A percentile compares a stretch with the other conserved stretches of the same genome.
Evolutionary conservation across 768 basidiomycete species (phyloP).

Genomic region (Trametes cubensis): DNA sequence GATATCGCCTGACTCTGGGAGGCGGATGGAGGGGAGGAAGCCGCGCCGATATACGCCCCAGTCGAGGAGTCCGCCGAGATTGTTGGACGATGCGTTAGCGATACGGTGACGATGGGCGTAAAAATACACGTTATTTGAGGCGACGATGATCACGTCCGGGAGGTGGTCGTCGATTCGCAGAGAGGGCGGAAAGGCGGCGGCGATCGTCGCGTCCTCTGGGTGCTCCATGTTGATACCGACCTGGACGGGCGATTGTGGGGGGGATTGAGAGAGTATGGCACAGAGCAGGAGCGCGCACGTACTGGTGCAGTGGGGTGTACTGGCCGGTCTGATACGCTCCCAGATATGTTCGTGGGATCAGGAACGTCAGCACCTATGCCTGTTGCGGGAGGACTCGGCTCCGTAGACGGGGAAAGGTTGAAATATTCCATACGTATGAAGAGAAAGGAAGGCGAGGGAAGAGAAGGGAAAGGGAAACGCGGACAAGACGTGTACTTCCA

Average conservation of each 20-base stretch:
- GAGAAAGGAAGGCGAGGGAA: neutral
- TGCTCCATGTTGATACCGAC: conserved; percentile 11
- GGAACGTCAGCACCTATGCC: neutral
- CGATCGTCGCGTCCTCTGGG: conserved; percentile 18
- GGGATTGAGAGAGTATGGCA: neutral
- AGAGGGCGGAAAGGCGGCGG: conserved; percentile 30
- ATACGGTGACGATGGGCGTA: conserved; percentile 34
- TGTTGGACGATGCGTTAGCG: conserved; percentile 31
- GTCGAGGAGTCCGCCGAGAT: conserved; percentile 27
- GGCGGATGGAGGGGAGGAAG: conserved; percentile 23
- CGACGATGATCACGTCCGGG: conserved; percentile 33
- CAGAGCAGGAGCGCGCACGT: neutral
- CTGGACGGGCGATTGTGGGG: conserved; percentile 6
- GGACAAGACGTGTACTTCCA: conserved; percentile 6
- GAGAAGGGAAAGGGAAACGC: neutral
- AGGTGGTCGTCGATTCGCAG: conserved; percentile 17
- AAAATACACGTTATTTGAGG: conserved; percentile 37
- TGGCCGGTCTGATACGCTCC: conserved; percentile 5
- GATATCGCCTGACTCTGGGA: conserved; percentile 35
- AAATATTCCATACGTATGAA: conserved; percentile 8
- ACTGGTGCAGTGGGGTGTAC: conserved; percentile 1
- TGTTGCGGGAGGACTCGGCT: neutral
- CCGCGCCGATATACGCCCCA: conserved; percentile 5
- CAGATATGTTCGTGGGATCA: conserved; percentile 5
- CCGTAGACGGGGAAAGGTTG: conserved; percentile 2